Percentiles rank a stretch among this genome's conserved stretches.
Evolutionary conservation across 2,329 filamentous ascomycete species (phyloP).

Genomic region (Tolypocladium nubicola): DNA sequence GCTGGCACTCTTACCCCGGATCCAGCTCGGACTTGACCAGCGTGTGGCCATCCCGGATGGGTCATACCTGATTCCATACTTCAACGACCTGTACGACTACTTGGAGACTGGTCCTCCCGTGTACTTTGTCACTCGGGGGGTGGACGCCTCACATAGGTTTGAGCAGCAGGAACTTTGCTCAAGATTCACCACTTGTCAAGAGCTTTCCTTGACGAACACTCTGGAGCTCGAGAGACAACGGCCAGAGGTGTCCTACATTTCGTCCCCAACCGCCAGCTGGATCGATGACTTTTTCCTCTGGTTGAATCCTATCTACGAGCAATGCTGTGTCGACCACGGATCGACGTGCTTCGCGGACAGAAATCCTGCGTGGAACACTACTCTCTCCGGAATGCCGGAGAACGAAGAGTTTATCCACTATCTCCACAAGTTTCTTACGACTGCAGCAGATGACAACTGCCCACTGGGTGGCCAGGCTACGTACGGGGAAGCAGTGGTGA

Average conservation of each 20-base stretch:
- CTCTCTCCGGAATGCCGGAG: slow-evolving; percentile 83
- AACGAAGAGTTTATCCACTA: slow-evolving; percentile 86
- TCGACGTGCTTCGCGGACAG: slow-evolving; percentile 71
- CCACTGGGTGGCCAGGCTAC: slow-evolving; percentile 81
- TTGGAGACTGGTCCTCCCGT: slow-evolving; percentile 87
- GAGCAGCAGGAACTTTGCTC: slow-evolving; percentile 85
- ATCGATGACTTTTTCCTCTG: slow-evolving; percentile 94
- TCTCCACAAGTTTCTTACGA: slow-evolving; percentile 67
- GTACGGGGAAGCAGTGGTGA: slow-evolving; percentile 74
- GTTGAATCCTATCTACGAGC: slow-evolving; percentile 75
- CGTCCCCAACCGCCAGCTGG: slow-evolving; percentile 86
- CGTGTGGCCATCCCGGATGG: slow-evolving; percentile 87
- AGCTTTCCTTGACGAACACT: slow-evolving; percentile 75
- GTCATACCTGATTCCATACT: slow-evolving; percentile 92
- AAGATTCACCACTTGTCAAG: slow-evolving; percentile 79
- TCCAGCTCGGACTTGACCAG: slow-evolving; percentile 85
- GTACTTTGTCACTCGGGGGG: slow-evolving; percentile 80
- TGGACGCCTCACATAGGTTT: slow-evolving; percentile 65
- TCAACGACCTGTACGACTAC: slow-evolving; percentile 91
- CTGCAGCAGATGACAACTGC: slow-evolving; percentile 74
- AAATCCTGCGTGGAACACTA: slow-evolving; percentile 78
- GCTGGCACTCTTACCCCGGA: slow-evolving; percentile 71
- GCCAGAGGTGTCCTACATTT: slow-evolving; percentile 76
- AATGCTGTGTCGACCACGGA: slow-evolving; percentile 60
- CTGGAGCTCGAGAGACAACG: slow-evolving; percentile 92